Percentiles rank a stretch among this genome's conserved stretches.
Conservation (phyloP, 2,329 filamentous ascomycete species). For the Thermothelomyces thermophilus region DNA sequence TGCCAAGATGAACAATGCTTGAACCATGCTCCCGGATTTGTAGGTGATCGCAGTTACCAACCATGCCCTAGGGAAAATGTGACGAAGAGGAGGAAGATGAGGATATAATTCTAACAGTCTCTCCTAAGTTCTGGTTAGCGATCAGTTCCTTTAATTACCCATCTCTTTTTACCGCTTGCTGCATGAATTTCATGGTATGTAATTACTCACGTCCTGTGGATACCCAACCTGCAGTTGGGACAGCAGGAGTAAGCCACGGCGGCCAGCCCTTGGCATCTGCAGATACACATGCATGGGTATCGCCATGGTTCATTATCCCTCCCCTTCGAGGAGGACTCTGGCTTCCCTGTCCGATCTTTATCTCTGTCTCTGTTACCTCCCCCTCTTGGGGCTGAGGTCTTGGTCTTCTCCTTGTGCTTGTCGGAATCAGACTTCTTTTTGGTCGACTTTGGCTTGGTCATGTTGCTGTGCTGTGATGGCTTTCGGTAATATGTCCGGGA, state of each 20-base stretch:
- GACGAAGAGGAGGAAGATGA: not conserved
- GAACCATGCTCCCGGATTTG: no score
- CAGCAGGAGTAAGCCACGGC: not conserved
- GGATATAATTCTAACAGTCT: not conserved
- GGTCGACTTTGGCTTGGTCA: not conserved
- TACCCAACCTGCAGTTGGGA: not conserved
- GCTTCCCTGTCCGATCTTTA: not conserved
- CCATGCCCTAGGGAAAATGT: no score
- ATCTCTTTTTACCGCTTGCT: not conserved
- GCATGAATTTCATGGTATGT: no score
- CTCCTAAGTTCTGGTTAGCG: not conserved
- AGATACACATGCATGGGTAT: slow-evolving; percentile 3
- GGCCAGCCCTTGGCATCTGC: not conserved
- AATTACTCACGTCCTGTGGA: not conserved
- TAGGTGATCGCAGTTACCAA: no score
- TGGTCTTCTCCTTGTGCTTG: not conserved
- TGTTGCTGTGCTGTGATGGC: not conserved
- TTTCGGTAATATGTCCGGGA: no score
- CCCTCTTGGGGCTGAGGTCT: not conserved
- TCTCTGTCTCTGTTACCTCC: not conserved
- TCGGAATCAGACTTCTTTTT: not conserved
- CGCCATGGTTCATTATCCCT: not conserved
- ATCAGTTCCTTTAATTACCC: not conserved
- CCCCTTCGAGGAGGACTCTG: not conserved
- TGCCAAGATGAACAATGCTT: no score